A percentile compares a stretch with the other conserved stretches of the same genome.
Conservation (phyloP, 2,329 filamentous ascomycete genomes). For the Botryotinia narcissicola region DNA sequence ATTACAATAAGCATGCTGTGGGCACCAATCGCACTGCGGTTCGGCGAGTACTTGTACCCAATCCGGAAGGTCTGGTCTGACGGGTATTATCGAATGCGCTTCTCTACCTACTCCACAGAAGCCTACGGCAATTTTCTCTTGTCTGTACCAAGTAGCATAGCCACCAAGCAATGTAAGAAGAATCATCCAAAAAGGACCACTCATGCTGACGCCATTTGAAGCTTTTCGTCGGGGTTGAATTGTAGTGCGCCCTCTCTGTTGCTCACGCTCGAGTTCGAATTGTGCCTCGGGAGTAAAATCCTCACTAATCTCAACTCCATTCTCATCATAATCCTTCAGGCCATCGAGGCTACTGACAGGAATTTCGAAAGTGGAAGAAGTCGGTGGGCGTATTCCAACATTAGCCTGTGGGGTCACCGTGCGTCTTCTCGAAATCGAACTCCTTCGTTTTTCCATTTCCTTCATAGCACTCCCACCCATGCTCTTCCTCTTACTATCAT, state of each 20-base stretch:
- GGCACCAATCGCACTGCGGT: slow-evolving; percentile 87
- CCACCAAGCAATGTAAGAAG: slow-evolving; percentile 66
- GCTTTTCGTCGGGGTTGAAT: slow-evolving; percentile 45
- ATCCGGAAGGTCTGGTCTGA: slow-evolving; percentile 65
- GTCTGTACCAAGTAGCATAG: slow-evolving; percentile 80
- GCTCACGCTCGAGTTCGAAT: slow-evolving; percentile 72
- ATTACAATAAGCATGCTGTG: slow-evolving; percentile 85
- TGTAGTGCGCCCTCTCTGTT: slow-evolving; percentile 52
- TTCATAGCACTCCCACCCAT: slow-evolving; percentile 40
- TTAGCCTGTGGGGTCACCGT: slow-evolving; percentile 49
- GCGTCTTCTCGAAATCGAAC: slow-evolving; percentile 46
- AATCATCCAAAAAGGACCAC: slow-evolving; percentile 68
- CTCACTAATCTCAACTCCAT: slow-evolving; percentile 68
- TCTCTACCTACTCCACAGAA: slow-evolving; percentile 84
- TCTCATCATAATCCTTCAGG: slow-evolving; percentile 44
- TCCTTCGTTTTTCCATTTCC: slow-evolving; percentile 42
- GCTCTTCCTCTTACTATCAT: slow-evolving; percentile 47
- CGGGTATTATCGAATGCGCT: slow-evolving; percentile 44
- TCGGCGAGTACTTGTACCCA: slow-evolving; percentile 67
- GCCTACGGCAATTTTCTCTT: slow-evolving; percentile 94
- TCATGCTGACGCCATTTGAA: slow-evolving; percentile 50
- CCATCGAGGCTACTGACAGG: slow-evolving; percentile 45
- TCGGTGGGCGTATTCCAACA: slow-evolving; percentile 52
- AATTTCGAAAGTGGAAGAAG: slow-evolving; percentile 58
- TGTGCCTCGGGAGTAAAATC: slow-evolving; percentile 94